Conservation (phyloP, 352 stramenopile genomes). For the Phytophthora pluvialis region DNA sequence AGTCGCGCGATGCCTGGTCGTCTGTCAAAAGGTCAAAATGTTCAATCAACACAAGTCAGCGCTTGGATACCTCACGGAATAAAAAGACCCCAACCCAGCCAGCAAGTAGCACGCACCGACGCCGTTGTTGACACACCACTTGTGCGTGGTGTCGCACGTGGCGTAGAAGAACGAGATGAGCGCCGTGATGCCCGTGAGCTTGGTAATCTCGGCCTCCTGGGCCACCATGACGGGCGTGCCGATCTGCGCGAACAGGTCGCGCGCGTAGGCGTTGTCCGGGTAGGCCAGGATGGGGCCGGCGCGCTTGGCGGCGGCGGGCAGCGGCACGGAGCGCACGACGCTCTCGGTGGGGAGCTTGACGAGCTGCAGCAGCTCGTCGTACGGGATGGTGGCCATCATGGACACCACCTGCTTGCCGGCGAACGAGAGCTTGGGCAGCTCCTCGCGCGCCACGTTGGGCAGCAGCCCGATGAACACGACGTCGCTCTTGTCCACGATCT, state of each 20-base stretch:
- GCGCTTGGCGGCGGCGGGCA: constrained; percentile 77
- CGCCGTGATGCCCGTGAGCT: constrained; percentile 83
- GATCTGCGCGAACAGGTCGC: constrained; percentile 78
- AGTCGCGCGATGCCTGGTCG: constrained; percentile 74
- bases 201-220: constrained; percentile 83
- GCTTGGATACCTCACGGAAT: background rate
- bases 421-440: constrained; percentile 79
- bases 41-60: background rate
- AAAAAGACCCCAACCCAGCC: background rate
- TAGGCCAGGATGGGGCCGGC: constrained; percentile 83
- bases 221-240: constrained; percentile 86
- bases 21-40: constrained; percentile 29
- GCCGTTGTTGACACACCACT: constrained; percentile 88
- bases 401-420: constrained; percentile 74
- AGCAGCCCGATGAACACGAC: constrained; percentile 86
- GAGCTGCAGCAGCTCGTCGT: constrained; percentile 79
- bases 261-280: constrained; percentile 68
- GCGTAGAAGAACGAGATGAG: constrained; percentile 90
- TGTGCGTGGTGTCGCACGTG: constrained; percentile 80
- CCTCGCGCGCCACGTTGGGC: constrained; percentile 68
- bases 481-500: constrained; percentile 83
- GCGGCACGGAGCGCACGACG: constrained; percentile 81
- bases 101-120: constrained; percentile 59
- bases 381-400: constrained; percentile 91
- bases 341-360: constrained; percentile 71